Conservation (phyloP, 2,329 filamentous ascomycete genomes). For the Aspergillus fijiensis region DNA sequence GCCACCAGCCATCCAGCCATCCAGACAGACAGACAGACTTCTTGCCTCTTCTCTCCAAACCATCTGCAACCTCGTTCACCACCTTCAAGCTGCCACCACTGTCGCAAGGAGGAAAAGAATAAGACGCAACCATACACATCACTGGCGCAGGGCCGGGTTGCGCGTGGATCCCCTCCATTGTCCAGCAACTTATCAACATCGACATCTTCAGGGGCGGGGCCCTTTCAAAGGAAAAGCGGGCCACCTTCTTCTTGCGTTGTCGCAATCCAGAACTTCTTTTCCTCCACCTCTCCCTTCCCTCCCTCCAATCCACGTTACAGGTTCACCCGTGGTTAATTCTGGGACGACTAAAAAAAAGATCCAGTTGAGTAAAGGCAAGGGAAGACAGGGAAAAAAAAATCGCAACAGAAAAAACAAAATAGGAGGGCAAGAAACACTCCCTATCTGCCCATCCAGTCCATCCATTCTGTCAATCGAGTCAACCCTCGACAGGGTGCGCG, state of each 20-base stretch:
- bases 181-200: constrained; percentile 3
- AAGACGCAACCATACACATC: no score
- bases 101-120: neutral
- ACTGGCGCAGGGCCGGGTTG: neutral
- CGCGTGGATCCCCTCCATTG: constrained; percentile 11
- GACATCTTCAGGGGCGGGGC: constrained; percentile 20
- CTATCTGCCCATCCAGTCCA: neutral
- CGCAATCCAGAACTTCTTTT: constrained; percentile 14
- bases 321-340: constrained; percentile 18
- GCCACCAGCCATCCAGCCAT: neutral
- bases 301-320: constrained; percentile 1
- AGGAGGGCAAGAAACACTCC: constrained; percentile 12
- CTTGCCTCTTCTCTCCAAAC: neutral
- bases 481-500: neutral
- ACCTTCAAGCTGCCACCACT: neutral
- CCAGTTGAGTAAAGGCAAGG: constrained; percentile 7
- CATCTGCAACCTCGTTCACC: neutral
- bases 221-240: constrained; percentile 13
- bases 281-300: neutral
- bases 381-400: neutral
- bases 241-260: constrained; percentile 13
- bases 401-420: neutral
- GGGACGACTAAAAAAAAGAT: constrained; percentile 5
- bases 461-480: neutral
- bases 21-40: neutral